These are phyloP conservation scores for Porpolomopsis calyptriformis DNA, from an alignment of 768 basidiomycete genomes.

Conservation along the genomic window DNA sequence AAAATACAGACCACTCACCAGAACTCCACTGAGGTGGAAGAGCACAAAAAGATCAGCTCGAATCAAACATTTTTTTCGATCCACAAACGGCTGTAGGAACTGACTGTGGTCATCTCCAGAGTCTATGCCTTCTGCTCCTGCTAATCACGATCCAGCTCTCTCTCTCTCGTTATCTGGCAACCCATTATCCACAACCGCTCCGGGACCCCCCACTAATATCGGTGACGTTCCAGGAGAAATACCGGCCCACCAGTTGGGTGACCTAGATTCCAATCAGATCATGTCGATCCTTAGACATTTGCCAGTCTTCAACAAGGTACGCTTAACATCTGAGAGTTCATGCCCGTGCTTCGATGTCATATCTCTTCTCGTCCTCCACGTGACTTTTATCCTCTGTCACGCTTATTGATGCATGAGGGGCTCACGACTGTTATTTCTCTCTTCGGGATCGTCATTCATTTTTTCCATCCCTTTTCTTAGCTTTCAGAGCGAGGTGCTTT, in stretches of 20 bases:
- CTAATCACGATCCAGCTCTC: conserved; percentile 29
- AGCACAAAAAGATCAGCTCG: no score
- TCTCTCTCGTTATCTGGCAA: conserved; percentile 23
- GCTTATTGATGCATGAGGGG: conserved; percentile 5
- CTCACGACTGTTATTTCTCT: conserved; percentile 1
- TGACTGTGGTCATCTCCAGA: neutral
- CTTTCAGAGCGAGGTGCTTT: conserved; percentile 36
- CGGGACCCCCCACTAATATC: conserved; percentile 15
- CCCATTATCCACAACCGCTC: conserved; percentile 17
- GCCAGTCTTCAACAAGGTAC: conserved; percentile 51
- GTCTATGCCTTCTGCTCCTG: conserved; percentile 22
- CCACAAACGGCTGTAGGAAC: neutral
- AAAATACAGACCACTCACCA: no score
- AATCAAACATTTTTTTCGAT: neutral
- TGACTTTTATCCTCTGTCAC: conserved; percentile 19
- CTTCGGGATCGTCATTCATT: neutral
- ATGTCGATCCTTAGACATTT: conserved; percentile 47
- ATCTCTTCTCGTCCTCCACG: conserved; percentile 22
- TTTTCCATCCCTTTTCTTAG: conserved; percentile 18
- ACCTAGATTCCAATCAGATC: conserved; percentile 47
- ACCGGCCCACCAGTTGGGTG: conserved; percentile 9
- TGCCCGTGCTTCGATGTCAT: conserved; percentile 7
- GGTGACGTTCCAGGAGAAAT: conserved; percentile 18
- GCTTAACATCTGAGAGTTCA: conserved; percentile 11
- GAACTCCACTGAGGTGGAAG: no score